Evolutionary conservation across 2,329 filamentous ascomycete genomes (phyloP).

Genomic region (Fusarium austroafricanum): DNA sequence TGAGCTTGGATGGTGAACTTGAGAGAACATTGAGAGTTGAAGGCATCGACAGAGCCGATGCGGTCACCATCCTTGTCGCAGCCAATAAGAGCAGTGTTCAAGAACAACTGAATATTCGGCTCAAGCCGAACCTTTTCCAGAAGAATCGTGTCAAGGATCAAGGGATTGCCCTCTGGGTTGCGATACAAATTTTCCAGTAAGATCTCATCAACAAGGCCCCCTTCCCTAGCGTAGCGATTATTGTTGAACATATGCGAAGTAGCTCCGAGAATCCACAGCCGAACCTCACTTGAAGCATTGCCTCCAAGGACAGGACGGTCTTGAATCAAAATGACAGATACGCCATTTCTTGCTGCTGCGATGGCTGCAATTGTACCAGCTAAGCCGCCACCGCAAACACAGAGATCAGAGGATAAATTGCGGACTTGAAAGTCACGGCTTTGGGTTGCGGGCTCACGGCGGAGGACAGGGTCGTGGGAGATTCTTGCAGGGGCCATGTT

Average conservation of each 20-base stretch:
- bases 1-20: constrained; percentile 11
- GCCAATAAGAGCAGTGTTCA: not conserved
- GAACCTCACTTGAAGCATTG: constrained; percentile 20
- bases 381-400: constrained; percentile 16
- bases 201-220: constrained; percentile 22
- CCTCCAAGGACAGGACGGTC: constrained; percentile 17
- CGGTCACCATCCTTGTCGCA: not conserved
- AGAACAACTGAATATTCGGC: not conserved
- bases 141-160: constrained; percentile 16
- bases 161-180: constrained; percentile 7
- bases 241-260: constrained; percentile 25
- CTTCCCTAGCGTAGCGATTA: constrained; percentile 23
- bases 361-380: constrained; percentile 13
- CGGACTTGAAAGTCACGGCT: constrained; percentile 17
- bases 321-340: constrained; percentile 13
- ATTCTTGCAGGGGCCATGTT: constrained; percentile 29
- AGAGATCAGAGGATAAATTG: constrained; percentile 1
- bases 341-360: constrained; percentile 12
- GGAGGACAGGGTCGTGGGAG: constrained; percentile 19
- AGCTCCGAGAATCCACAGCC: constrained; percentile 18
- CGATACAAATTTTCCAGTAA: constrained; percentile 16
- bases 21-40: constrained; percentile 9
- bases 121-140: constrained; percentile 13
- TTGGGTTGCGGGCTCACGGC: constrained; percentile 13
- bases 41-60: constrained; percentile 3